phyloP scores from a whole-genome alignment of 1,284 basidiomycete species.

The Naganishia sp. region DNA sequence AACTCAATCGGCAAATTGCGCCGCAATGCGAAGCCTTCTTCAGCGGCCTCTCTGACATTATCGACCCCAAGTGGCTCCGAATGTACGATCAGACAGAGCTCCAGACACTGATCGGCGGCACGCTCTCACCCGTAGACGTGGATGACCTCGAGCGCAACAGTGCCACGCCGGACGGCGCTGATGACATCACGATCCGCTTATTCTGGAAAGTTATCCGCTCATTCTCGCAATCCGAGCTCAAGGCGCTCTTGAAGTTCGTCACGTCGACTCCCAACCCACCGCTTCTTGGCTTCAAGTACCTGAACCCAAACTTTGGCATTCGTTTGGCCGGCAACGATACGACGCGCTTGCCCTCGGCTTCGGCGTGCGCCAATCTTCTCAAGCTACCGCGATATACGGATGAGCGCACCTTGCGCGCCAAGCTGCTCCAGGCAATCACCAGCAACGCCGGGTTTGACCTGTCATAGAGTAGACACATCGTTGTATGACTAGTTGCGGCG shows the following conservation, averaged over 20 bases:
- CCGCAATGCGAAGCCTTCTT: constrained; percentile 72
- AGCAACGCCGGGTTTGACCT: constrained; percentile 86
- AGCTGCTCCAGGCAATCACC: constrained; percentile 81
- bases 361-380: constrained; percentile 77
- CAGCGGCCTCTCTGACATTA: constrained; percentile 76
- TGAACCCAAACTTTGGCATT: constrained; percentile 81
- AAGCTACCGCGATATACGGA: constrained; percentile 72
- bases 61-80: constrained; percentile 77
- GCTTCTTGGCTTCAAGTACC: constrained; percentile 82
- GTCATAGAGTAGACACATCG: constrained; percentile 57
- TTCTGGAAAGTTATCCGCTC: constrained; percentile 59
- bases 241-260: constrained; percentile 78
- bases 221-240: constrained; percentile 65
- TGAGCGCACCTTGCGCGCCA: constrained; percentile 66
- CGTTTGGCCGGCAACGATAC: constrained; percentile 73
- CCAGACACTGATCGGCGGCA: constrained; percentile 79
- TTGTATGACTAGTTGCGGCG: constrained; percentile 34
- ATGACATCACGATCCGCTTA: constrained; percentile 67
- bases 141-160: constrained; percentile 74
- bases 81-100: constrained; percentile 96
- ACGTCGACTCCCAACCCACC: constrained; percentile 89
- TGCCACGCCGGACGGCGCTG: constrained; percentile 73
- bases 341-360: constrained; percentile 65
- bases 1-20: constrained; percentile 84
- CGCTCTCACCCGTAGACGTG: constrained; percentile 77